Percentiles rank a stretch among this genome's conserved stretches.
These are phyloP conservation scores for Fusarium odoratissimum DNA, from an alignment of 2,329 filamentous ascomycete genomes.

Conservation along the genomic window DNA sequence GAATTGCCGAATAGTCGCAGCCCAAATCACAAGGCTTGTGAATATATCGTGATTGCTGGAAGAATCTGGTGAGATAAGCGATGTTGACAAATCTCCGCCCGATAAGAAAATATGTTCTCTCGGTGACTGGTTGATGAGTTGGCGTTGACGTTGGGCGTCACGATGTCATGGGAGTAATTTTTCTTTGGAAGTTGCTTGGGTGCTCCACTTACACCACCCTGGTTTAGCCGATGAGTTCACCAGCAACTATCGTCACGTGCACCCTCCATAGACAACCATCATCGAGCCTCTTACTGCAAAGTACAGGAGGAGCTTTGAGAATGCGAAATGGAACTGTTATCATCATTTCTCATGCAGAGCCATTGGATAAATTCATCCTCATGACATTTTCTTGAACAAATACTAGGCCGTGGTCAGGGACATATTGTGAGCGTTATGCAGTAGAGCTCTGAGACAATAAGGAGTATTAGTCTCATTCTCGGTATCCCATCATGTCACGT, in stretches of 20 bases:
- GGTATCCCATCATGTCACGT: neutral
- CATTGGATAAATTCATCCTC: neutral
- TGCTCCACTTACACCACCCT: slow-evolving; percentile 11
- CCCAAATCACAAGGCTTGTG: neutral
- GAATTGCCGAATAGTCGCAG: neutral
- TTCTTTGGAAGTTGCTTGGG: slow-evolving; percentile 37
- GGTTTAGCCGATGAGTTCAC: slow-evolving; percentile 42
- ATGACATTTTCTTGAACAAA: neutral
- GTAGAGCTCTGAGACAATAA: neutral
- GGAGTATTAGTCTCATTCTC: neutral
- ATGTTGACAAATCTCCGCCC: slow-evolving; percentile 11
- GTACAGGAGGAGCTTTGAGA: neutral
- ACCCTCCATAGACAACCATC: neutral
- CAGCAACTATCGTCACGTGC: slow-evolving; percentile 39
- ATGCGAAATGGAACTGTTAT: neutral
- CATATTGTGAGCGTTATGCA: neutral
- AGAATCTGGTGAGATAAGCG: neutral
- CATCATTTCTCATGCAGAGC: neutral
- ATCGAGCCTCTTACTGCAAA: neutral
- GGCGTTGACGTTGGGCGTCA: slow-evolving; percentile 42
- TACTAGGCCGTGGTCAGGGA: neutral
- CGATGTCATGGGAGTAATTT: slow-evolving; percentile 44
- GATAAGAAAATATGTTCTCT: slow-evolving; percentile 32
- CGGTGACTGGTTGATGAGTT: slow-evolving; percentile 31
- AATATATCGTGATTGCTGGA: neutral